These are phyloP conservation scores for Flaveria brownii DNA, from an alignment of 129 eudicot species.

Conservation along the genomic window DNA sequence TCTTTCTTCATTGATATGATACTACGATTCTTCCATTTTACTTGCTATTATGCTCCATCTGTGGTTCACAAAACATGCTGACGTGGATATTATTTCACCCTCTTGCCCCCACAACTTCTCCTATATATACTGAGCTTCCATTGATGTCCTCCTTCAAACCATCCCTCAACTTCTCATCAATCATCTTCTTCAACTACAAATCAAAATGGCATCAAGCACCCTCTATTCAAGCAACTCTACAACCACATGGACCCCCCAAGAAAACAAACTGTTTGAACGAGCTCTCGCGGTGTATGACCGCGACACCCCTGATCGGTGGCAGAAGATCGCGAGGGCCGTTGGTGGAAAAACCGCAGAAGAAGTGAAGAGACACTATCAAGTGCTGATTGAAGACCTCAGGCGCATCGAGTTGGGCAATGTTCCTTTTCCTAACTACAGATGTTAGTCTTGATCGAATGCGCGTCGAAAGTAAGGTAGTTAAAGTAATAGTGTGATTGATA, in stretches of 20 bases:
- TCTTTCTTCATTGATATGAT: not conserved
- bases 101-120: constrained; percentile 46
- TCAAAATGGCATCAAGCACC: constrained; percentile 53
- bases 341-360: constrained; percentile 36
- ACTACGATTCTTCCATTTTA: constrained; percentile 35
- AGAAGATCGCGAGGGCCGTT: constrained; percentile 59
- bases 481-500: not conserved
- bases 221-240: constrained; percentile 32
- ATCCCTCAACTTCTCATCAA: constrained; percentile 40
- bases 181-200: constrained; percentile 11
- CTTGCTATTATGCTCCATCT: constrained; percentile 21
- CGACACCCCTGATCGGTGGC: constrained; percentile 77
- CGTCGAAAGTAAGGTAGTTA: not conserved
- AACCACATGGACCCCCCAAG: constrained; percentile 55
- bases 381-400: constrained; percentile 57
- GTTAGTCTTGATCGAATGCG: constrained; percentile 8
- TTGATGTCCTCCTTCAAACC: constrained; percentile 40
- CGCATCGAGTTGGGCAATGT: constrained; percentile 61
- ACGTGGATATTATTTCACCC: constrained; percentile 33
- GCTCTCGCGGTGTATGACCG: constrained; percentile 58
- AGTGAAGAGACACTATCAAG: constrained; percentile 59
- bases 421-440: constrained; percentile 53
- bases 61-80: constrained; percentile 38
- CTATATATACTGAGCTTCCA: constrained; percentile 44
- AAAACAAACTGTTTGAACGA: constrained; percentile 65